These are phyloP conservation scores for Lagenidium giganteum DNA, from an alignment of 352 stramenopile genomes.

Conservation along the genomic window DNA sequence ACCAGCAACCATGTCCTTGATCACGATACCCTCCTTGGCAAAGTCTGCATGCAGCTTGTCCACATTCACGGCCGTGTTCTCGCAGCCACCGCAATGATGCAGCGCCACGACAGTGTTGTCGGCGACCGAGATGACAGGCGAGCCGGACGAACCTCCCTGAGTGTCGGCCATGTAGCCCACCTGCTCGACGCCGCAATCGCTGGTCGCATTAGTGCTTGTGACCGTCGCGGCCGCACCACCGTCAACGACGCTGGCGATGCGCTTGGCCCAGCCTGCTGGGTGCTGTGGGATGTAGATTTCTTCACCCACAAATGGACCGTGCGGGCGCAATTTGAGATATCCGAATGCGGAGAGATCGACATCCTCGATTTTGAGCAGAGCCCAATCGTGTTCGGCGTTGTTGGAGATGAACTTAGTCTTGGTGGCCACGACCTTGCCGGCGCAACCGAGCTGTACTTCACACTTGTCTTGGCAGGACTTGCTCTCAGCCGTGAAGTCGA, in stretches of 20 bases:
- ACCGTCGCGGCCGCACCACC: conserved; percentile 4
- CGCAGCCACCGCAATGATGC: conserved; percentile 27
- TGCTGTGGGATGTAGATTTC: conserved; percentile 20
- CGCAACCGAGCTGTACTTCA: conserved; percentile 12
- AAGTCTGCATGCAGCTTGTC: conserved; percentile 7
- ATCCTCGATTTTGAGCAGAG: conserved; percentile 31
- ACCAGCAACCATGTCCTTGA: too few species aligned
- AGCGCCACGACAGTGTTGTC: conserved; percentile 27
- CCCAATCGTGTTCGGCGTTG: conserved; percentile 27
- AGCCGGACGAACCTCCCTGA: conserved; percentile 20
- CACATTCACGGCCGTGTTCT: conserved; percentile 16
- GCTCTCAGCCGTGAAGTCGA: conserved; percentile 22
- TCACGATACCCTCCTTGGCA: background rate
- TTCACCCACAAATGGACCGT: conserved; percentile 16
- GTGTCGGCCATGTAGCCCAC: conserved; percentile 28
- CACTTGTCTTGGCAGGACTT: conserved; percentile 13
- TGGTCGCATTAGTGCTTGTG: conserved; percentile 4
- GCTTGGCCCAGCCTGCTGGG: conserved; percentile 15
- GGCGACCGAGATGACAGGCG: conserved; percentile 14
- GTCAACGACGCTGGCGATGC: conserved; percentile 15
- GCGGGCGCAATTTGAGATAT: conserved; percentile 17
- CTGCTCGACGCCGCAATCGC: conserved; percentile 19
- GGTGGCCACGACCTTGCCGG: conserved; percentile 11
- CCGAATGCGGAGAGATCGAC: conserved; percentile 21
- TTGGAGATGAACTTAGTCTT: conserved; percentile 17